Evolutionary conservation across 495 filamentous ascomycete species (phyloP), one percentile per base, ranked within the genome.

Genomic region (Penicillium macrosclerotiorum): DNA sequence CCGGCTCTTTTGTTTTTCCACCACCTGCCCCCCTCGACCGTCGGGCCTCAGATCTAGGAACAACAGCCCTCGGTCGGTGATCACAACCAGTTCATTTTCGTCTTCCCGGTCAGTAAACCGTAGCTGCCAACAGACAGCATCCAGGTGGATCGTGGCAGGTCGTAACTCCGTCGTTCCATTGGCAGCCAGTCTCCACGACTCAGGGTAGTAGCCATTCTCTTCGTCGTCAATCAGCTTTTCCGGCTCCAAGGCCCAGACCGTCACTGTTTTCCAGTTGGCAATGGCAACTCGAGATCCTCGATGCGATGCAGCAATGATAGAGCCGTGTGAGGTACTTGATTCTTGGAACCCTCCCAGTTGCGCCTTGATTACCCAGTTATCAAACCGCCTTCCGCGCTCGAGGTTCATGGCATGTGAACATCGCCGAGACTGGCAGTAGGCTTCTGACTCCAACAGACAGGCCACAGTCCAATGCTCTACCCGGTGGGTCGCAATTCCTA

Each of bases 51-150:
- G 44, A 54, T 68, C 48, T 62, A 71, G 65, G 9, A 59, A 38
- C 55, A 73, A 65, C 23, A 77, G 36, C 9, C 75, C 75, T 30
- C 59, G 66, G 52, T 77, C 74, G 12, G 75, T 77, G 8, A 74
- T 54, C 7, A 61, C 72, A 47, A 71, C 45, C n/a, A 77, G 47
- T 24, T 69, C 63, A 41, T 70, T 45, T 42, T 77, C 73, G 2
- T 60, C 52, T n/a, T n/a, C n/a, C n/a, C n/a, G n/a, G 2, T 66
- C 52, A 16, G 52, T 57, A 38, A 75, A 75, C 8, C 36, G 41
- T 23, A 75, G 20, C 35, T 74, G 61, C 30, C 58, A 73, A 36
- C 67, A 71, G 26, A 78, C 63, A 8, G 63, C 74, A 54, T 69
- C 55, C 9, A 71, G 42, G 1, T 60, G 57, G 22, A 75, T 49